Base-by-base conservation (phyloP, 202 grass and related monocot species). In the Bolboschoenoplectus hybrid region DNA sequence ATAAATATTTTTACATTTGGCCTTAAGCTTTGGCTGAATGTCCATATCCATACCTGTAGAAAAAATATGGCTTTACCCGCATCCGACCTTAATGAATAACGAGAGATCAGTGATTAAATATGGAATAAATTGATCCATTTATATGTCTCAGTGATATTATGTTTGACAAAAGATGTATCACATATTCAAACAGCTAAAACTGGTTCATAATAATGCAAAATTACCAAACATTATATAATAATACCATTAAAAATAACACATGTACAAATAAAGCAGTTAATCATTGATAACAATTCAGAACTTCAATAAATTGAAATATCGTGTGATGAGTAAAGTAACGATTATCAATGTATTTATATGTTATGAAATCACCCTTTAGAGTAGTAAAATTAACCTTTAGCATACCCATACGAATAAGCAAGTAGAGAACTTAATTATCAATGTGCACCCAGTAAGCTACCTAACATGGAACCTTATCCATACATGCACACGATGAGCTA, bases 121-220 rank as follows among this genome's bases (percentile, higher is more conserved):
- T 74, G 44, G 17, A 74, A 74, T 74, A 26, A 50, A 74, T 36
- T 53, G 11, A 76, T 55, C 49, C 36, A 76, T 36, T 71, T 3
- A 44, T 58, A 58, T 58, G 7, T 39, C 53, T 47, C 40, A 58
- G 50, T 79, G 2, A 55, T 57, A 79, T 38, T 78, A 79, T 39
- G 50, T 41, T 40, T n/a, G 13, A 14, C 6, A 46, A 74, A 26
- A 74, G 43, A 50, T 50, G 17, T 10, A 74, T 50, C 2, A 17
- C 50, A 57, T 79, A 57, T 79, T 57, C 9, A 57, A 58, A 56
- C 57, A 34, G 13, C 13, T 34, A 39, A 7, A 79, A 57, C 34
- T 79, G 14, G 4, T 35, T 34, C 47, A 79, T 9, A 4, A 32
- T 50, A 32, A 74, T 6, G 19, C 46, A 74, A 49, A 44, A 38